A percentile compares a stretch with the other conserved stretches of the same genome.
Conservation (phyloP, 768 basidiomycete species). For the Rossbeevera mucosa region DNA sequence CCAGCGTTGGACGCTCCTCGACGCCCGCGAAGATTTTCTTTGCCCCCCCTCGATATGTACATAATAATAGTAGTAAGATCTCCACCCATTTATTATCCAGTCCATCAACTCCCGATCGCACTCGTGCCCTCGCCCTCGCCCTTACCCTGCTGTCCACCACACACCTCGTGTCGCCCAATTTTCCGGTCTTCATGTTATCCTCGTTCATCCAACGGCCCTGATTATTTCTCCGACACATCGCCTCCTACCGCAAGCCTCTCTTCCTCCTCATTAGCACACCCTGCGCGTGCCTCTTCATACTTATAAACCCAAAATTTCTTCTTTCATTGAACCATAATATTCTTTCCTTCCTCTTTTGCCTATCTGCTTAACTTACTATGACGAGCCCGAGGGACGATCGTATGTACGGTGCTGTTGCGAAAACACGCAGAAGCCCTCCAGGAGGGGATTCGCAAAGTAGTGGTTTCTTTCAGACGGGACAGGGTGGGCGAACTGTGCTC, state of each 20-base stretch:
- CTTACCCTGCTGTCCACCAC: conserved; percentile 37
- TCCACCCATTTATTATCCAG: conserved; percentile 32
- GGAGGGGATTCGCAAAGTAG: conserved; percentile 56
- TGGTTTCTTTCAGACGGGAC: conserved; percentile 71
- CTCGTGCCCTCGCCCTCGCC: conserved; percentile 31
- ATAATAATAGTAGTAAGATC: too few species aligned
- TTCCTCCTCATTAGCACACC: conserved; percentile 40
- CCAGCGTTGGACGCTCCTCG: conserved; percentile 19
- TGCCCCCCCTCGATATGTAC: too few species aligned
- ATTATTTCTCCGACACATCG: conserved; percentile 37
- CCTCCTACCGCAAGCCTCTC: conserved; percentile 35
- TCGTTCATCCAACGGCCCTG: conserved; percentile 44
- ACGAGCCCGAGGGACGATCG: conserved; percentile 69
- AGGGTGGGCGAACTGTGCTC: conserved; percentile 87
- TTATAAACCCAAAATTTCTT: conserved; percentile 53
- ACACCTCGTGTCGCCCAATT: conserved; percentile 48
- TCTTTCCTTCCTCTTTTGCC: conserved; percentile 50
- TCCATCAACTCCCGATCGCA: conserved; percentile 27
- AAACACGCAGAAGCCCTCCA: conserved; percentile 61
- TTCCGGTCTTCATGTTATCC: conserved; percentile 46
- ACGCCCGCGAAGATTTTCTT: conserved; percentile 28
- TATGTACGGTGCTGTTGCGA: conserved; percentile 60
- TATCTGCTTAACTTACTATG: conserved; percentile 58
- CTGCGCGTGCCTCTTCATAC: conserved; percentile 40
- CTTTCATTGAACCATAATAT: conserved; percentile 42